Conservation (phyloP, 2,329 filamentous ascomycete species). For the Didymella arachidicola region DNA sequence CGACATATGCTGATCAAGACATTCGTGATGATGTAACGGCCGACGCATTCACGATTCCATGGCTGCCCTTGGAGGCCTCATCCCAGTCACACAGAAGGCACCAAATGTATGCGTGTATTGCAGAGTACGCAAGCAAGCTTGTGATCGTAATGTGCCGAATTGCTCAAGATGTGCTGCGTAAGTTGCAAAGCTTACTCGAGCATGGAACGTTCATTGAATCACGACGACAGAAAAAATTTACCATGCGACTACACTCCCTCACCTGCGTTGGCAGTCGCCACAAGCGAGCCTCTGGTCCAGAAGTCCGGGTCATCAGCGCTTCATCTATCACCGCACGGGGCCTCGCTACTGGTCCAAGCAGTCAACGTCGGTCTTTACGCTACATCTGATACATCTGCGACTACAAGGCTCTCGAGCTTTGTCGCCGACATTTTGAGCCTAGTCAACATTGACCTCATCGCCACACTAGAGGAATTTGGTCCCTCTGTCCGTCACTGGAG, state of each 20-base stretch:
- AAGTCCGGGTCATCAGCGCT: neutral
- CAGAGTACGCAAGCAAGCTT: neutral
- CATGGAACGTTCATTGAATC: neutral
- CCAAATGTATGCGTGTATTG: neutral
- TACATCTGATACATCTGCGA: neutral
- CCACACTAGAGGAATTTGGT: neutral
- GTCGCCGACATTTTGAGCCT: neutral
- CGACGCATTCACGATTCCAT: neutral
- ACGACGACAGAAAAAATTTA: neutral
- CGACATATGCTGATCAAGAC: neutral
- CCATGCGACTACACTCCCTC: neutral
- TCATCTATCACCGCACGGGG: neutral
- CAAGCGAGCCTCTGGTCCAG: neutral
- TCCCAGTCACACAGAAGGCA: neutral
- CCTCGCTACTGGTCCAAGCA: neutral
- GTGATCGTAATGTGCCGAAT: neutral
- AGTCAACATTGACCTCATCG: neutral
- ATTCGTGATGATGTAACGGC: neutral
- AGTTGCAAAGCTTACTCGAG: neutral
- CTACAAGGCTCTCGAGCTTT: neutral
- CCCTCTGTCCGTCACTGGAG: neutral
- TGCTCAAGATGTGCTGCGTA: constrained; percentile 4
- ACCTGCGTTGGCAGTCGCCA: neutral
- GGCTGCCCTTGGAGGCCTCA: neutral
- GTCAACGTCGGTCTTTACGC: neutral